These are phyloP conservation scores for Citrus cavaleriei DNA, from an alignment of 345 rosid species.

Conservation along the genomic window DNA sequence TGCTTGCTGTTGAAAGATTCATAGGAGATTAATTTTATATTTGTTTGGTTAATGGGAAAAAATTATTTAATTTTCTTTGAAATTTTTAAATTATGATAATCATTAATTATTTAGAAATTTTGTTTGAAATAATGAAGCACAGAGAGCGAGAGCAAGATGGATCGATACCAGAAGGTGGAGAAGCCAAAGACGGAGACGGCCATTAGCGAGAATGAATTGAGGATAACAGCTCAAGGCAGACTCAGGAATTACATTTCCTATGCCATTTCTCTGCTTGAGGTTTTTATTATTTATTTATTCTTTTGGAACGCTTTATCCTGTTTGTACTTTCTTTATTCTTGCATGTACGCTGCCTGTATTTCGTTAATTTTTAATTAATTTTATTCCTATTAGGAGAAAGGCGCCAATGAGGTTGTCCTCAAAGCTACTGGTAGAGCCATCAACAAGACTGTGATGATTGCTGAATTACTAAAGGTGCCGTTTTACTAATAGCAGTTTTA, in stretches of 20 bases:
- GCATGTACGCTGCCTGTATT: neutral
- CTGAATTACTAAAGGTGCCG: constrained; percentile 9
- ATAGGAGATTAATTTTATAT: neutral
- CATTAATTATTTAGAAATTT: neutral
- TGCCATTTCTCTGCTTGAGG: constrained; percentile 30
- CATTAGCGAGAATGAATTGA: constrained; percentile 35
- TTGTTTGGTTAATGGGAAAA: neutral
- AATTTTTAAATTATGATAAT: neutral
- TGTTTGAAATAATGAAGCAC: neutral
- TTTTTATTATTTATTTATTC: neutral
- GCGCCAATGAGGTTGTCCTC: constrained; percentile 21
- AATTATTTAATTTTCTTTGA: neutral
- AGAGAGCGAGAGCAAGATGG: neutral
- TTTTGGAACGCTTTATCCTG: neutral
- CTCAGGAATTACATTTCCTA: constrained; percentile 38
- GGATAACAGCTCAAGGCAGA: constrained; percentile 35
- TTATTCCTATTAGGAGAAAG: constrained; percentile 20
- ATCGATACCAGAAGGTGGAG: constrained; percentile 37
- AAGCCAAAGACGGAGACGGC: constrained; percentile 22
- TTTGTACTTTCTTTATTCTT: neutral
- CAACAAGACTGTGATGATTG: constrained; percentile 36
- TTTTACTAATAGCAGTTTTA: neutral
- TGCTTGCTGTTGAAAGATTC: neutral
- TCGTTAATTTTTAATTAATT: too few species aligned
- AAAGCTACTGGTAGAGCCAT: constrained; percentile 40